These are phyloP conservation scores for Huntiella decipiens DNA, from an alignment of 2,329 filamentous ascomycete species.

Conservation along the genomic window DNA sequence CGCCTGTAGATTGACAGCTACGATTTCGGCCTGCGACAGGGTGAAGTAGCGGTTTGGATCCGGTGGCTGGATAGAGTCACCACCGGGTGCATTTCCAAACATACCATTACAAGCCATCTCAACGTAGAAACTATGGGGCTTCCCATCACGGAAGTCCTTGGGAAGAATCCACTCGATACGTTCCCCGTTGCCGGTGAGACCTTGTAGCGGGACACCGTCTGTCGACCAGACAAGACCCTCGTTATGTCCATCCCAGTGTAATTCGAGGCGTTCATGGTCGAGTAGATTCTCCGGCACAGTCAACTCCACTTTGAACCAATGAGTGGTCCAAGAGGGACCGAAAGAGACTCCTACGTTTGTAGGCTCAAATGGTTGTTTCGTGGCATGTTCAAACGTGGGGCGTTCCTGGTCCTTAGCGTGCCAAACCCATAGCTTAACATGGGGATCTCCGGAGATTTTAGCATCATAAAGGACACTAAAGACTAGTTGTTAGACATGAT, in stretches of 20 bases:
- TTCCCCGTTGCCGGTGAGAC: slow-evolving; percentile 76
- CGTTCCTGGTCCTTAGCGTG: slow-evolving; percentile 60
- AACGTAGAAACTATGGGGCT: slow-evolving; percentile 78
- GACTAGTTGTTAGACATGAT: neutral
- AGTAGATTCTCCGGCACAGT: slow-evolving; percentile 55
- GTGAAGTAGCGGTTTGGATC: slow-evolving; percentile 66
- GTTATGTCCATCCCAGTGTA: slow-evolving; percentile 90
- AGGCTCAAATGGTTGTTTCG: slow-evolving; percentile 35
- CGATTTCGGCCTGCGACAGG: slow-evolving; percentile 62
- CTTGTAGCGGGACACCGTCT: slow-evolving; percentile 77
- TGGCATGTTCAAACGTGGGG: slow-evolving; percentile 57
- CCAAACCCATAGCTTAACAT: slow-evolving; percentile 75
- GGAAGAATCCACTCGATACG: slow-evolving; percentile 84
- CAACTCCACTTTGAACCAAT: slow-evolving; percentile 82
- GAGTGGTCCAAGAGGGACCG: slow-evolving; percentile 90
- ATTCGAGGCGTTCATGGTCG: slow-evolving; percentile 68
- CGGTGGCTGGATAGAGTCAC: slow-evolving; percentile 76
- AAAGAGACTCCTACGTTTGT: slow-evolving; percentile 63
- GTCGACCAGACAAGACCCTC: slow-evolving; percentile 91
- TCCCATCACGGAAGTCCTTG: slow-evolving; percentile 59
- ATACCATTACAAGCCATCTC: slow-evolving; percentile 98
- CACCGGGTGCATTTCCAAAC: slow-evolving; percentile 81
- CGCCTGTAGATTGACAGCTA: slow-evolving; percentile 72
- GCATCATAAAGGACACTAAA: slow-evolving; percentile 54
- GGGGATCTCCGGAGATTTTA: slow-evolving; percentile 43